A percentile compares a stretch with the other conserved stretches of the same genome.
These are phyloP conservation scores for Epipyxis sp. DNA, from an alignment of 108 stramenopile species.

Conservation along the genomic window DNA sequence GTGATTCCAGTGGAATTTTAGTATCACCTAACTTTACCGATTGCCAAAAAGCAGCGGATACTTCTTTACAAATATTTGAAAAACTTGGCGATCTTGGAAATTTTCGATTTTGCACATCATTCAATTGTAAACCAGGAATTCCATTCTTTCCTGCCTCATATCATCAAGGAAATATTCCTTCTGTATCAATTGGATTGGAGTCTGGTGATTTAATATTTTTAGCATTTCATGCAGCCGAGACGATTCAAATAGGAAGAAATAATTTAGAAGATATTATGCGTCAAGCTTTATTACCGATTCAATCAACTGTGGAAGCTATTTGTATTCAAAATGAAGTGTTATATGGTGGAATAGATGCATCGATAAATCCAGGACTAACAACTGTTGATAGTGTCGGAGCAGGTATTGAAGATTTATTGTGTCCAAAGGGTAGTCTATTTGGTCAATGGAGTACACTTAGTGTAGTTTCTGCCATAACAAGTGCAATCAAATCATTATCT, in stretches of 20 bases:
- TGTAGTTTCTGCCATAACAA: not conserved
- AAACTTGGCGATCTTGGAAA: conserved; percentile 17
- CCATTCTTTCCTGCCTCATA: conserved; percentile 45
- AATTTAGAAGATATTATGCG: not conserved
- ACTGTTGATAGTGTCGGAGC: conserved; percentile 1
- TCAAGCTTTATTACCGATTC: not conserved
- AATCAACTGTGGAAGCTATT: not conserved
- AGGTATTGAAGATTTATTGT: not conserved
- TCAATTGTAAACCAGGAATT: not conserved
- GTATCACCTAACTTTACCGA: not conserved
- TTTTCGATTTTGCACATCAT: conserved; percentile 33
- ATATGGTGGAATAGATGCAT: conserved; percentile 27
- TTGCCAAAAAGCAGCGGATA: not conserved
- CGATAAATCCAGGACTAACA: conserved; percentile 36
- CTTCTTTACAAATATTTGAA: not conserved
- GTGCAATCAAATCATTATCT: not conserved
- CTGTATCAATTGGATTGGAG: conserved; percentile 33
- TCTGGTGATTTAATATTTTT: not conserved
- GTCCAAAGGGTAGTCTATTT: not conserved
- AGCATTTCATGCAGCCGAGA: not conserved
- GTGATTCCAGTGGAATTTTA: not conserved
- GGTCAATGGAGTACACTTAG: not conserved
- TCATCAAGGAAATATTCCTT: not conserved
- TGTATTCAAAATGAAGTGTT: not conserved
- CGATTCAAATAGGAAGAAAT: not conserved